Evolutionary conservation across 345 rosid genomes (phyloP).

Genomic region (Dipteronia dyeriana): DNA sequence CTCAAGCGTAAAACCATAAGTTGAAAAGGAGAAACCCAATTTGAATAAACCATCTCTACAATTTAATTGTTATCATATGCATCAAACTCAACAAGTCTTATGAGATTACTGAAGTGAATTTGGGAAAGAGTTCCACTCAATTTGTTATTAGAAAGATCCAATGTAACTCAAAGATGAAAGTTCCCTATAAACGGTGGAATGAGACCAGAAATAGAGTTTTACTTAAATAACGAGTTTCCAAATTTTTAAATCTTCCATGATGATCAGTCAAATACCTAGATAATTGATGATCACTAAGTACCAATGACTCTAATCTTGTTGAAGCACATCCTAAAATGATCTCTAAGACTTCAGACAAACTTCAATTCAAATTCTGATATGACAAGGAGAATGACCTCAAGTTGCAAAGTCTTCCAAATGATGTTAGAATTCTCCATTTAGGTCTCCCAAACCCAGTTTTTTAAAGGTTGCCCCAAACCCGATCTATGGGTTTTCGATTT

Average conservation of each 20-base stretch:
- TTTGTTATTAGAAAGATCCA: no score
- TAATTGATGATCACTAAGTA: background rate
- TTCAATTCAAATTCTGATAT: background rate
- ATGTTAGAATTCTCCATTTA: background rate
- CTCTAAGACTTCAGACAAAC: background rate
- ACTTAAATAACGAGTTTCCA: background rate
- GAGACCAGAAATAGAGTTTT: background rate
- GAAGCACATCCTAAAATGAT: background rate
- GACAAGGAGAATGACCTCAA: background rate
- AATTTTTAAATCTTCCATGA: background rate
- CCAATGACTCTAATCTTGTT: background rate
- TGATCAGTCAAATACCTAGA: background rate
- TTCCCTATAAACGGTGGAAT: background rate
- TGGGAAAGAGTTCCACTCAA: conserved; percentile 9
- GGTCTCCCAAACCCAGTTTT: no score
- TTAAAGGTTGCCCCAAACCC: no score
- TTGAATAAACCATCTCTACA: conserved; percentile 17
- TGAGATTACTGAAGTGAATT: conserved; percentile 30
- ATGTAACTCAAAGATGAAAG: background rate
- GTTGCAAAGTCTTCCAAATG: background rate
- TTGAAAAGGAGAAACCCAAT: conserved; percentile 37
- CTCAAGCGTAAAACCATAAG: conserved; percentile 15
- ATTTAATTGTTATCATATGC: conserved; percentile 21
- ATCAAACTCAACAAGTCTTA: conserved; percentile 14
- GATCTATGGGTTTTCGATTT: no score